phyloP scores from a whole-genome alignment of 2,329 filamentous ascomycete genomes.

The Colletotrichum truncatum region DNA sequence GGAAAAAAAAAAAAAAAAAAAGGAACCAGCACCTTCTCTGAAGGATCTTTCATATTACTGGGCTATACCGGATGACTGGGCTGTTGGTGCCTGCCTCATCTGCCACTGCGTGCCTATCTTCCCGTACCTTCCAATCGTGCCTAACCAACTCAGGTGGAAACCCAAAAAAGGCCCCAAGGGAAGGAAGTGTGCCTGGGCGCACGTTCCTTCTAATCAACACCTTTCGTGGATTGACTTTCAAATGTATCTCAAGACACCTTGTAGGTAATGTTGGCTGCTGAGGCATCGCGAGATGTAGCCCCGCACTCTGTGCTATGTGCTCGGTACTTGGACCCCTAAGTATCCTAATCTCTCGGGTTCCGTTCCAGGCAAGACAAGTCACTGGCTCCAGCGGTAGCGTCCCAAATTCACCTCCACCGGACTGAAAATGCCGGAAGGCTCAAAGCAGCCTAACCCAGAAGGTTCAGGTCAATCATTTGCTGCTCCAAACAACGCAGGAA shows the following conservation, averaged over 20 bases:
- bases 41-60: conserved; percentile 7
- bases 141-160: background rate
- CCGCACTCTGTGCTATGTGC: conserved; percentile 12
- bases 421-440: background rate
- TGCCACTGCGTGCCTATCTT: background rate
- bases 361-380: background rate
- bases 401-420: background rate
- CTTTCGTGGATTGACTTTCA: conserved; percentile 15
- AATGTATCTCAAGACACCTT: too few species aligned
- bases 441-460: background rate
- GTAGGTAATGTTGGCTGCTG: background rate
- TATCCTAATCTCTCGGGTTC: background rate
- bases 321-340: conserved; percentile 1
- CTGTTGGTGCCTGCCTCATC: conserved; percentile 12
- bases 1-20: background rate
- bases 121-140: background rate
- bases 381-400: background rate
- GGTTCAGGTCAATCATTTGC: background rate
- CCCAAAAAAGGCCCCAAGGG: background rate
- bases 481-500: background rate
- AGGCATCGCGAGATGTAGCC: conserved; percentile 5
- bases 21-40: background rate
- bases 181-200: conserved; percentile 2
- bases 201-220: background rate
- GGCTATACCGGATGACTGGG: background rate